Evolutionary conservation across 768 basidiomycete genomes (phyloP).

Genomic region (Pisolithus marmoratus): DNA sequence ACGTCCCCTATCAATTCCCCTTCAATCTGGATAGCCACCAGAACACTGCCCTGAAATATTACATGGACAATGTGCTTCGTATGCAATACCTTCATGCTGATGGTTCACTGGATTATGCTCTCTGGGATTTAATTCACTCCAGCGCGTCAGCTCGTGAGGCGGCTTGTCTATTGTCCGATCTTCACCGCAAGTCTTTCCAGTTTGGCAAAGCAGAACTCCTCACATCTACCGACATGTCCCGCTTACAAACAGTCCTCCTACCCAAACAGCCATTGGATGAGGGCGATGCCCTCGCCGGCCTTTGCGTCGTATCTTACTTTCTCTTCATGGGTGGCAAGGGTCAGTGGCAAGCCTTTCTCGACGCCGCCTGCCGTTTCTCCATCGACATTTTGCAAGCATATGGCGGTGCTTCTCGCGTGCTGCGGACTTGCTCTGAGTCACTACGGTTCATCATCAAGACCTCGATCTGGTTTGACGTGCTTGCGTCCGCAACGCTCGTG

Average conservation of each 20-base stretch:
- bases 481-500: conserved; percentile 70
- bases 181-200: conserved; percentile 38
- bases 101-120: conserved; percentile 37
- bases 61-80: conserved; percentile 56
- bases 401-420: conserved; percentile 38
- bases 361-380: conserved; percentile 55
- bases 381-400: conserved; percentile 38
- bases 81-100: conserved; percentile 70
- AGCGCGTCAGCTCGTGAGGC: conserved; percentile 49
- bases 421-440: conserved; percentile 43
- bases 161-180: conserved; percentile 55
- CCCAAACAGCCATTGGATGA: conserved; percentile 31
- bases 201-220: conserved; percentile 13
- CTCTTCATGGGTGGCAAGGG: conserved; percentile 76
- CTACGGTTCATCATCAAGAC: conserved; percentile 75
- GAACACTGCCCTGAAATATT: conserved; percentile 31
- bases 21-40: conserved; percentile 11
- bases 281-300: conserved; percentile 74
- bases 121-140: conserved; percentile 45
- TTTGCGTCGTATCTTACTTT: conserved; percentile 70
- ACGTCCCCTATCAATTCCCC: conserved; percentile 4
- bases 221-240: conserved; percentile 22
- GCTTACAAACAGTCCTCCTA: conserved; percentile 13
- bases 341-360: conserved; percentile 62
- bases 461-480: conserved; percentile 83